Conservation (phyloP, 2,329 filamentous ascomycete genomes). For the Cylindrodendrum hubeiense region DNA sequence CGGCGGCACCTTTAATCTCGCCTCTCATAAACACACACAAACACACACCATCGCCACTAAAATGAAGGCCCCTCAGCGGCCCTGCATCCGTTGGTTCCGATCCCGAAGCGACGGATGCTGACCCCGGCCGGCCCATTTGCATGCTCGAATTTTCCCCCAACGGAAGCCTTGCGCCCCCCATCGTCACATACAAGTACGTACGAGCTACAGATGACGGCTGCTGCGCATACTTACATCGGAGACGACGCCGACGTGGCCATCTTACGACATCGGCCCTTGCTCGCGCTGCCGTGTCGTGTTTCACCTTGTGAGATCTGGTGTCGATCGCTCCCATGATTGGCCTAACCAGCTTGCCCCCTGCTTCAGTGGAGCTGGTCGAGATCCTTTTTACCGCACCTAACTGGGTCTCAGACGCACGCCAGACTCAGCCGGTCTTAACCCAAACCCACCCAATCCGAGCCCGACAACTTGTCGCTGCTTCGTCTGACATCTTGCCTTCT, state of each 20-base stretch:
- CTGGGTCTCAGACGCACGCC: not conserved
- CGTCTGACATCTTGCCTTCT: not conserved
- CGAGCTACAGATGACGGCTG: not conserved
- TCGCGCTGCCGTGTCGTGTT: slow-evolving; percentile 20
- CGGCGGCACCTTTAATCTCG: slow-evolving; percentile 25
- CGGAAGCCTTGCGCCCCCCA: not conserved
- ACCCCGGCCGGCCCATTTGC: slow-evolving; percentile 1
- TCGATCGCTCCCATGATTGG: slow-evolving; percentile 22
- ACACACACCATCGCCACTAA: not conserved
- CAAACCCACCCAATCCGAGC: not conserved
- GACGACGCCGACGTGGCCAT: slow-evolving; percentile 18
- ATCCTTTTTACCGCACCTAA: slow-evolving; percentile 2
- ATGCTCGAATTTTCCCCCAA: not conserved
- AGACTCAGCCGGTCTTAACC: not conserved
- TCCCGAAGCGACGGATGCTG: slow-evolving; percentile 9
- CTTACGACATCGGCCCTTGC: slow-evolving; percentile 14
- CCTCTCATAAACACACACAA: slow-evolving; percentile 13
- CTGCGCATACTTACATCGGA: not conserved
- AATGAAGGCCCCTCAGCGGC: slow-evolving; percentile 2
- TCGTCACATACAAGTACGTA: not conserved
- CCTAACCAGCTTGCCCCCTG: not conserved
- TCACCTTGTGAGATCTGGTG: slow-evolving; percentile 25
- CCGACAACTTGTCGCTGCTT: not conserved
- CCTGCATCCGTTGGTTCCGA: not conserved
- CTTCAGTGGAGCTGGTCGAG: not conserved